phyloP scores from a whole-genome alignment of 805 yeast genomes.

The Candida mattraensis region DNA sequence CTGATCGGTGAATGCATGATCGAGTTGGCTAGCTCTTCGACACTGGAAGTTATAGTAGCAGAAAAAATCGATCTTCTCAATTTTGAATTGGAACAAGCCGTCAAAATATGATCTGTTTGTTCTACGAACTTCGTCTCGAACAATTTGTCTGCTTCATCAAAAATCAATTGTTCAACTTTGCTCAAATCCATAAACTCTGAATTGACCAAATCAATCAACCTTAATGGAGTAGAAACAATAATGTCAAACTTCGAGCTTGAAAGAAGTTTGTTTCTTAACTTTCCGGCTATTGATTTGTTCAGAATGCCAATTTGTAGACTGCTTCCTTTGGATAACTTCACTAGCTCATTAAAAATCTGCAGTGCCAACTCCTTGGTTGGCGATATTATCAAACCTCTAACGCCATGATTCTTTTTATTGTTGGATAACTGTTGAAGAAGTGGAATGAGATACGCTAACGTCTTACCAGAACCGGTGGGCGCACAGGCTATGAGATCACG shows the following conservation, averaged over 20 bases:
- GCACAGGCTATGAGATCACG: slow-evolving; percentile 92
- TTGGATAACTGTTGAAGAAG: slow-evolving; percentile 51
- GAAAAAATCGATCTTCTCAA: slow-evolving; percentile 81
- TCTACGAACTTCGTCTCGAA: slow-evolving; percentile 84
- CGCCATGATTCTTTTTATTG: slow-evolving; percentile 42
- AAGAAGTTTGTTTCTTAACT: slow-evolving; percentile 61
- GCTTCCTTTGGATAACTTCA: slow-evolving; percentile 54
- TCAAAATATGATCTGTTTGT: slow-evolving; percentile 84
- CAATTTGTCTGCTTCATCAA: slow-evolving; percentile 95
- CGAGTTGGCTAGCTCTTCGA: slow-evolving; percentile 81
- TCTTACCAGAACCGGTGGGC: slow-evolving; percentile 98
- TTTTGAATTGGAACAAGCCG: slow-evolving; percentile 50
- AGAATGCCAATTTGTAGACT: slow-evolving; percentile 61
- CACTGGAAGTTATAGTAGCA: slow-evolving; percentile 93
- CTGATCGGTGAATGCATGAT: slow-evolving; percentile 87
- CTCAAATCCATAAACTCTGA: slow-evolving; percentile 59
- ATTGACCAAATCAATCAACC: slow-evolving; percentile 78
- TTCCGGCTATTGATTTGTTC: slow-evolving; percentile 69
- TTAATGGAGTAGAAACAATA: slow-evolving; percentile 81
- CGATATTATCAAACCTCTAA: slow-evolving; percentile 77
- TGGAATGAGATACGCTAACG: slow-evolving; percentile 87
- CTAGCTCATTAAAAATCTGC: slow-evolving; percentile 75
- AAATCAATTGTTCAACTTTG: slow-evolving; percentile 69
- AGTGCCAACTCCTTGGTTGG: slow-evolving; percentile 94
- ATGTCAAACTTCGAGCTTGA: slow-evolving; percentile 70